Evolutionary conservation across 2,329 filamentous ascomycete species (phyloP).

Genomic region (Clonostachys rosea): DNA sequence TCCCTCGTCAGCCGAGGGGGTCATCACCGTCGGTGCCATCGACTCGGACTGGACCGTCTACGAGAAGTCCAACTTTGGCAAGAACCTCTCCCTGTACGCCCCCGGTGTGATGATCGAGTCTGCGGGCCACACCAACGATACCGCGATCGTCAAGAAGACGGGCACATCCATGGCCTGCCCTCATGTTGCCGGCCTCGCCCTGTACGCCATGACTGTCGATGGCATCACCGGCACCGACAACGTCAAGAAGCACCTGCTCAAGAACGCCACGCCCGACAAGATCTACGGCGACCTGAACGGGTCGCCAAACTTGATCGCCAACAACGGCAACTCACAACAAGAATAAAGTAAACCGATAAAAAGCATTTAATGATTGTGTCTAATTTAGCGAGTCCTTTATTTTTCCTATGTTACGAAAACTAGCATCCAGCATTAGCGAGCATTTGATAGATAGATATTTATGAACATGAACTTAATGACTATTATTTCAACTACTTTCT

Average conservation of each 20-base stretch:
- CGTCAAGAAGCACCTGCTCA: not conserved
- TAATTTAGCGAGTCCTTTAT: too few species aligned
- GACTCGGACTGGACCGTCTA: constrained; percentile 10
- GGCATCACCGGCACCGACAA: constrained; percentile 9
- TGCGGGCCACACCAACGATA: constrained; percentile 39
- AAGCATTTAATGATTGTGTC: too few species aligned
- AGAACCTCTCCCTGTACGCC: constrained; percentile 42
- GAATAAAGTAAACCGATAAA: constrained; percentile 4
- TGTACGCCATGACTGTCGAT: constrained; percentile 40
- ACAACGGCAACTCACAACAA: constrained; percentile 36
- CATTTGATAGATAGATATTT: too few species aligned
- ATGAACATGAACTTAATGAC: too few species aligned
- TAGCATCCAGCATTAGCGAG: too few species aligned
- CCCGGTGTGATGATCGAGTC: constrained; percentile 41
- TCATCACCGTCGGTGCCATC: constrained; percentile 26
- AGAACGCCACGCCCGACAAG: not conserved
- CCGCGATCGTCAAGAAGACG: constrained; percentile 39
- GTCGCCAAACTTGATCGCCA: constrained; percentile 42
- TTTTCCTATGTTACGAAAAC: too few species aligned
- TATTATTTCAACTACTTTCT: too few species aligned
- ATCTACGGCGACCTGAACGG: constrained; percentile 15
- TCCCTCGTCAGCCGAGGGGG: constrained; percentile 21
- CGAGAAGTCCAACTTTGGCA: constrained; percentile 42
- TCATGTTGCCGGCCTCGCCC: constrained; percentile 53
- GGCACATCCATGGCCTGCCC: constrained; percentile 64